Conservation (phyloP, 495 filamentous ascomycete genomes). For the Recurvomyces mirabilis region DNA sequence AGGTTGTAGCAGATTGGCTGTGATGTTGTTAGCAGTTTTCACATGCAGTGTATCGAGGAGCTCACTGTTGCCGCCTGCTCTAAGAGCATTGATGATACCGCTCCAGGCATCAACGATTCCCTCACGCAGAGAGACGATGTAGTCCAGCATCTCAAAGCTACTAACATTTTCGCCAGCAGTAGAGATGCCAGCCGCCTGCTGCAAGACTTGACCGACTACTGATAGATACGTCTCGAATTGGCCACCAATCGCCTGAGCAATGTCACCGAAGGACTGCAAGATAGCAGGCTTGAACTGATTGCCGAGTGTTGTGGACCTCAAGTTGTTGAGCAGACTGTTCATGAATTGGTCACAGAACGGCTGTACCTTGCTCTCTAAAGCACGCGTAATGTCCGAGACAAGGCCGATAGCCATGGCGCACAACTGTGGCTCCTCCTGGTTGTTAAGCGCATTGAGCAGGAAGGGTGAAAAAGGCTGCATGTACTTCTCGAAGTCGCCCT, state of each 20-base stretch:
- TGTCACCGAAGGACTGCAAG: slow-evolving; percentile 94
- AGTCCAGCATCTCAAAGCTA: slow-evolving; percentile 88
- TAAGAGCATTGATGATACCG: slow-evolving; percentile 88
- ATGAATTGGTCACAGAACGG: slow-evolving; percentile 95
- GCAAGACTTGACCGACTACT: slow-evolving; percentile 83
- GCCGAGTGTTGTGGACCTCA: slow-evolving; percentile 64
- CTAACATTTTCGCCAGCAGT: slow-evolving; percentile 50
- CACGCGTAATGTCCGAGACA: slow-evolving; percentile 89
- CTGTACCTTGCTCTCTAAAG: slow-evolving; percentile 76
- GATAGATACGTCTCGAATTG: slow-evolving; percentile 86
- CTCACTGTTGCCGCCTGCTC: slow-evolving; percentile 63
- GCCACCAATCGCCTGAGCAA: slow-evolving; percentile 86
- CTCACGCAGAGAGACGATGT: slow-evolving; percentile 84
- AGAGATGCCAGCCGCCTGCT: slow-evolving; percentile 78
- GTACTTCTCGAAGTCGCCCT: slow-evolving; percentile 87
- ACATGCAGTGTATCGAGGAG: slow-evolving; percentile 2
- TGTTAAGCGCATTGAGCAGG: slow-evolving; percentile 83
- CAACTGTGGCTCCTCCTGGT: slow-evolving; percentile 85
- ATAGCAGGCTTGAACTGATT: slow-evolving; percentile 98
- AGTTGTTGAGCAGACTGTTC: slow-evolving; percentile 86
- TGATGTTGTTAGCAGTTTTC: slow-evolving; percentile 18
- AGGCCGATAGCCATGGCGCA: slow-evolving; percentile 97
- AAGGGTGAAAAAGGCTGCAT: slow-evolving; percentile 89
- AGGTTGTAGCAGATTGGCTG: slow-evolving; percentile 54
- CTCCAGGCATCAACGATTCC: slow-evolving; percentile 99